These are phyloP conservation scores for Bidens hawaiensis DNA, from an alignment of 140 eudicot genomes.

Conservation along the genomic window DNA sequence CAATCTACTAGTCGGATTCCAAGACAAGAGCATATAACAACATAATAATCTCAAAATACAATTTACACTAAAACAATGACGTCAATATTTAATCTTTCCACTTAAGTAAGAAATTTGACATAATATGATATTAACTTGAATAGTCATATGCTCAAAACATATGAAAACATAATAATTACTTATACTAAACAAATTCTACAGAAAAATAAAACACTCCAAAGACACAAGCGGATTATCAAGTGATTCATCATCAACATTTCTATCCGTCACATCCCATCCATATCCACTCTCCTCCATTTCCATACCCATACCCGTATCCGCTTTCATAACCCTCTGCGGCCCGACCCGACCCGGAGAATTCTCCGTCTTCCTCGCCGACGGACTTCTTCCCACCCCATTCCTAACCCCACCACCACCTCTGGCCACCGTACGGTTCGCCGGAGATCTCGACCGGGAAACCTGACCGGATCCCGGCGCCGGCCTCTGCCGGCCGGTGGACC, in stretches of 20 bases:
- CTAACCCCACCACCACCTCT: conserved; percentile 21
- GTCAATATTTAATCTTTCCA: not conserved
- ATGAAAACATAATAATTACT: no score
- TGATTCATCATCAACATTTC: conserved; percentile 48
- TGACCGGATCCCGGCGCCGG: conserved; percentile 31
- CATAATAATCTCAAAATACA: not conserved
- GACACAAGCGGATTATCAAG: conserved; percentile 95
- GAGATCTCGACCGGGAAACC: conserved; percentile 50
- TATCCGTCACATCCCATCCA: conserved; percentile 29
- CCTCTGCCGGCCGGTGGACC: conserved; percentile 38
- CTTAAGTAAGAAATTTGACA: not conserved
- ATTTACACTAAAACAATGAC: no score
- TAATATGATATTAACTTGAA: not conserved
- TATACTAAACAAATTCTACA: conserved; percentile 33
- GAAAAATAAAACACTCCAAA: conserved; percentile 88
- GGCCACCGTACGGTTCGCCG: conserved; percentile 41
- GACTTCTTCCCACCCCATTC: conserved; percentile 40
- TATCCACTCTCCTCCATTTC: conserved; percentile 17
- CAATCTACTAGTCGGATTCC: no score
- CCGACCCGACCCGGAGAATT: conserved; percentile 52
- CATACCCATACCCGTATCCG: conserved; percentile 13
- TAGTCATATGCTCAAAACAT: not conserved
- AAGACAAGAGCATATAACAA: no score
- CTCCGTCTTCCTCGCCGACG: conserved; percentile 48
- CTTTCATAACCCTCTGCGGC: conserved; percentile 14